Conservation (phyloP, 345 rosid species). For the Moringa oleifera region DNA sequence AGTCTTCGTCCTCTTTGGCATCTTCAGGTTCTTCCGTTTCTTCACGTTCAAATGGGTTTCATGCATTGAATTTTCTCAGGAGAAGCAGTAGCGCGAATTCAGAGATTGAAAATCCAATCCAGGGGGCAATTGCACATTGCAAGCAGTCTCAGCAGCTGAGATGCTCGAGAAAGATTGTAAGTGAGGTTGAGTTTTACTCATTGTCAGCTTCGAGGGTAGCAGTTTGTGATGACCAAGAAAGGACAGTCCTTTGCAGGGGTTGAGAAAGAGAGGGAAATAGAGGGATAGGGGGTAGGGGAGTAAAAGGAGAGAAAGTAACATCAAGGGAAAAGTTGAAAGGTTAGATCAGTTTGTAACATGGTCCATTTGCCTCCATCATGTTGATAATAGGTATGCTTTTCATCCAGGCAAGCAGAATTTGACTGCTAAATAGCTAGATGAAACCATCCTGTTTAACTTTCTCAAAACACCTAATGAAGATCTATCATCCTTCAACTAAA, state of each 20-base stretch:
- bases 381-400: constrained; percentile 10
- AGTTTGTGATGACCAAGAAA: constrained; percentile 48
- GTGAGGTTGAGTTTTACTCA: constrained; percentile 51
- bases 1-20: constrained; percentile 29
- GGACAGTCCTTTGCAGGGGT: constrained; percentile 48
- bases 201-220: constrained; percentile 44
- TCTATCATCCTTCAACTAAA: too few species aligned
- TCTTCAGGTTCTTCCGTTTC: constrained; percentile 21
- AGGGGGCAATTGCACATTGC: constrained; percentile 93
- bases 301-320: constrained; percentile 5
- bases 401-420: background rate
- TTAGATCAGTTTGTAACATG: constrained; percentile 16
- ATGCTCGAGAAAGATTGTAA: constrained; percentile 33
- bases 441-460: too few species aligned
- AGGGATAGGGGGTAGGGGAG: too few species aligned
- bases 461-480: too few species aligned
- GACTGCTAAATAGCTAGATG: too few species aligned
- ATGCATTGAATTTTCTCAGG: constrained; percentile 40
- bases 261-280: constrained; percentile 14
- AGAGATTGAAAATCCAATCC: constrained; percentile 71
- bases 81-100: constrained; percentile 54
- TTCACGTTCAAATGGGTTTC: constrained; percentile 35
- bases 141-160: constrained; percentile 59
- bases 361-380: constrained; percentile 4
- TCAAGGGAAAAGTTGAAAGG: constrained; percentile 2